These are phyloP conservation scores for Cryptococcus sp. DNA, from an alignment of 1,284 basidiomycete species.

Conservation along the genomic window DNA sequence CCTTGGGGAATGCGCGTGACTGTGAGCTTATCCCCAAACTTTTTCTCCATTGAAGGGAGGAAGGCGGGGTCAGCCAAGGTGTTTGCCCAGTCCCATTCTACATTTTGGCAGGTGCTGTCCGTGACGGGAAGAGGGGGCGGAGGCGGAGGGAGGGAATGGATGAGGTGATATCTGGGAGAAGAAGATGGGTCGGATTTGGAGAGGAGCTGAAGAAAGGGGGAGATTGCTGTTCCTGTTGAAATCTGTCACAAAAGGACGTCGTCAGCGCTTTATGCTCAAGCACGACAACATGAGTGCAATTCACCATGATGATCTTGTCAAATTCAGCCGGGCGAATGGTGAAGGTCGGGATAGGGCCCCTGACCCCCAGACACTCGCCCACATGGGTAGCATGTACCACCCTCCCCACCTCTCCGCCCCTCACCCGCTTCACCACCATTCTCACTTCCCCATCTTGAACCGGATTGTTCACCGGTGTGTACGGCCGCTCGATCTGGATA, in stretches of 20 bases:
- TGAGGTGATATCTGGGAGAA: constrained; percentile 20
- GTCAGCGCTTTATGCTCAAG: constrained; percentile 1
- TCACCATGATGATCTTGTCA: constrained; percentile 45
- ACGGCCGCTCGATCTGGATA: constrained; percentile 48
- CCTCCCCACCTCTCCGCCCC: constrained; percentile 49
- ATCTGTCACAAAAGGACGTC: constrained; percentile 23
- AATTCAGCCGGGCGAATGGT: constrained; percentile 31
- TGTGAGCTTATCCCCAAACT: constrained; percentile 18
- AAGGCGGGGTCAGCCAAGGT: constrained; percentile 8
- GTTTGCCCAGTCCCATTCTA: constrained; percentile 6
- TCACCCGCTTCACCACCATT: constrained; percentile 46
- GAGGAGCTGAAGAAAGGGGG: constrained; percentile 49
- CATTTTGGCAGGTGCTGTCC: neutral
- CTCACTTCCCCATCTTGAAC: constrained; percentile 31
- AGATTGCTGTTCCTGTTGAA: constrained; percentile 47
- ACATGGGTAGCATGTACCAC: constrained; percentile 36
- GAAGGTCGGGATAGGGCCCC: constrained; percentile 46
- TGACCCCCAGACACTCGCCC: constrained; percentile 37
- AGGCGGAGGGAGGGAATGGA: constrained; percentile 27
- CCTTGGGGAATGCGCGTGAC: constrained; percentile 15
- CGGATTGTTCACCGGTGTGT: constrained; percentile 47
- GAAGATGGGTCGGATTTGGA: constrained; percentile 26
- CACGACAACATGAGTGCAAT: constrained; percentile 1
- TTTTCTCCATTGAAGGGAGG: constrained; percentile 20
- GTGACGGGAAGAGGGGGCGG: constrained; percentile 2